phyloP scores from a whole-genome alignment of 176 grass and related monocot genomes.

The Aegilops bicornis region DNA sequence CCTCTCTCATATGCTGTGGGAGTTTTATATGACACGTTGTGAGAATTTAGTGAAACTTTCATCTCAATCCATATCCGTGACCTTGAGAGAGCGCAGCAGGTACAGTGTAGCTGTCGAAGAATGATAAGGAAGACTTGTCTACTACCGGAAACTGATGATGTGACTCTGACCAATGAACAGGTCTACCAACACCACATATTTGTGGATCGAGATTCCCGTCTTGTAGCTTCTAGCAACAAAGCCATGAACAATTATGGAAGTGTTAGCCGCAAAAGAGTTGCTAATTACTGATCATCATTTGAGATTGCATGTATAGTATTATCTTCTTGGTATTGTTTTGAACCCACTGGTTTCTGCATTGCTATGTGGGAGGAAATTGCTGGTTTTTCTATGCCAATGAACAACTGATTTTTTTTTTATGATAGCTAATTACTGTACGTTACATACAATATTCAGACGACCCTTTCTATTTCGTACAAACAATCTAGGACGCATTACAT shows the following conservation, averaged over 20 bases:
- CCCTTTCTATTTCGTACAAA: neutral
- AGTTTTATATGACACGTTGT: neutral
- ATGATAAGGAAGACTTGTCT: constrained; percentile 41
- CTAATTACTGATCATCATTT: constrained; percentile 17
- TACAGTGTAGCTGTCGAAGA: constrained; percentile 47
- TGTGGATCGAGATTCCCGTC: constrained; percentile 6
- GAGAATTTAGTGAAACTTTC: constrained; percentile 5
- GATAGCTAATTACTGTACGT: neutral
- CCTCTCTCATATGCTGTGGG: neutral
- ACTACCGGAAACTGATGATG: constrained; percentile 8
- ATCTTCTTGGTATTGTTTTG: neutral
- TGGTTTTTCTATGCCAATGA: neutral
- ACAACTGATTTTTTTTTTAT: neutral
- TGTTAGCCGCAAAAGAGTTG: neutral
- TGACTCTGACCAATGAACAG: neutral
- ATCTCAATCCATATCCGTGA: constrained; percentile 29
- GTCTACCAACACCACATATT: neutral
- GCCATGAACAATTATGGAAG: neutral
- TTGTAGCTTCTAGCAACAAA: neutral
- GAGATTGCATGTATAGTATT: neutral
- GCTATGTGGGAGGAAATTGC: neutral
- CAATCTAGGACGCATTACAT: neutral
- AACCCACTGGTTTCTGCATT: neutral
- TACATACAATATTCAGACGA: neutral
- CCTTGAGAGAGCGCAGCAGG: neutral